Evolutionary conservation across 139 green algal genomes (phyloP).

Genomic region (Chlorella sorokiniana): DNA sequence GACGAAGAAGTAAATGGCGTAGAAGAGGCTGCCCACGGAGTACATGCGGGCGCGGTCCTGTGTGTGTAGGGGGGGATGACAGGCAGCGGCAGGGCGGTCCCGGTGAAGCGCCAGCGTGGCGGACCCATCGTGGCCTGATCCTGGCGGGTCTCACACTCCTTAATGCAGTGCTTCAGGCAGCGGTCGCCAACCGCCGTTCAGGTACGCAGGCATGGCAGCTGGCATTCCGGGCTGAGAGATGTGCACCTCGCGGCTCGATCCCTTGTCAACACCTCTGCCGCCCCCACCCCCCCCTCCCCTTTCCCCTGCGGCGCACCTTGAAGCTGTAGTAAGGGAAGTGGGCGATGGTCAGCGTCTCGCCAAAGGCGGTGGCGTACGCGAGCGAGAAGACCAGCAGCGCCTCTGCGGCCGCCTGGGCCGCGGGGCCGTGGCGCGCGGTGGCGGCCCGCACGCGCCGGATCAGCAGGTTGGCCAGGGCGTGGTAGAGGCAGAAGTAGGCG

Average conservation of each 20-base stretch:
- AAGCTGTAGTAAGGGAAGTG: slow-evolving; percentile 97
- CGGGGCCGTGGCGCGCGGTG: not conserved
- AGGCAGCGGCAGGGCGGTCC: not conserved
- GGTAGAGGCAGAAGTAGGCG: slow-evolving; percentile 99
- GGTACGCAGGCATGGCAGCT: no score
- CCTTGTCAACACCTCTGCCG: not conserved
- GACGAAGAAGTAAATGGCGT: slow-evolving; percentile 99
- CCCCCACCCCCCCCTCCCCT: no score
- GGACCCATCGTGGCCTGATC: no score
- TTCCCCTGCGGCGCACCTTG: slow-evolving; percentile 30
- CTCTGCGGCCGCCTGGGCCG: slow-evolving; percentile 35
- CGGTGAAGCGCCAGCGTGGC: not conserved
- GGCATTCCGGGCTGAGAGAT: no score
- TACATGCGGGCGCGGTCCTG: slow-evolving; percentile 78
- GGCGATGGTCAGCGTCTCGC: slow-evolving; percentile 95
- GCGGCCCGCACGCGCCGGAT: slow-evolving; percentile 55
- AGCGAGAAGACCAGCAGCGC: slow-evolving; percentile 75
- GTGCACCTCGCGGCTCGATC: no score
- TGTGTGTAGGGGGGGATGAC: not conserved
- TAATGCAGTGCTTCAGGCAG: no score
- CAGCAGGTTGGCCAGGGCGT: slow-evolving; percentile 89
- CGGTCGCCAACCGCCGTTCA: no score
- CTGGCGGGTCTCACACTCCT: no score
- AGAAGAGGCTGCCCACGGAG: slow-evolving; percentile 93
- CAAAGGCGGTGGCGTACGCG: slow-evolving; percentile 90